These are phyloP conservation scores for Penicillium soppii DNA, from an alignment of 495 filamentous ascomycete genomes.

Conservation along the genomic window DNA sequence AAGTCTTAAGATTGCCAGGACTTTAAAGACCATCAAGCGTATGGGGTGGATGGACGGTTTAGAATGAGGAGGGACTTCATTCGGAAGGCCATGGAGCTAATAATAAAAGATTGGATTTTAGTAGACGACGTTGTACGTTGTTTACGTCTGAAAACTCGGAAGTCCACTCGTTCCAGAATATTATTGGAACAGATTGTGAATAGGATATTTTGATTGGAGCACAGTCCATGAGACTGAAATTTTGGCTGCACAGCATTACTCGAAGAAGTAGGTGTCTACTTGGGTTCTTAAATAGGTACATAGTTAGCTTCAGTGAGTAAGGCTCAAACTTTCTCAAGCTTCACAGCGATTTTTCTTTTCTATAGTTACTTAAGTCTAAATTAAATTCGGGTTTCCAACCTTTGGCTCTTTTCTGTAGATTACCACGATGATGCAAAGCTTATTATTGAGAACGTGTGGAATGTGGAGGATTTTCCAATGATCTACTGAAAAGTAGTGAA, in stretches of 20 bases:
- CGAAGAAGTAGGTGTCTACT: too few relatives aligned
- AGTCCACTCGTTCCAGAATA: neutral
- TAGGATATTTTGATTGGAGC: neutral
- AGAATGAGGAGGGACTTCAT: neutral
- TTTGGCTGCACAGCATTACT: neutral
- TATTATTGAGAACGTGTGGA: neutral
- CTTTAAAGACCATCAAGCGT: too few relatives aligned
- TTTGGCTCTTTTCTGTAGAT: neutral
- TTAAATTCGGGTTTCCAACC: too few relatives aligned
- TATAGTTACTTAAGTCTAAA: too few relatives aligned
- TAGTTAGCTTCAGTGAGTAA: too few relatives aligned
- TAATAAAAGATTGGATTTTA: neutral
- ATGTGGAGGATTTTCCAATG: constrained; percentile 6
- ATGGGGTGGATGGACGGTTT: too few relatives aligned
- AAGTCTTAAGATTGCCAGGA: too few relatives aligned
- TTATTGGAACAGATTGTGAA: too few relatives aligned
- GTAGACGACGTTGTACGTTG: neutral
- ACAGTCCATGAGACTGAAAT: neutral
- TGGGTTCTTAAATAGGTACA: neutral
- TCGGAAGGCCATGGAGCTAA: neutral
- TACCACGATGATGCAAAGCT: neutral
- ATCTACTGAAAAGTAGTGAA: neutral
- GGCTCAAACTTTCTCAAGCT: too few relatives aligned
- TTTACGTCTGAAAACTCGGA: neutral
- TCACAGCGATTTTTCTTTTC: too few relatives aligned